A percentile compares a stretch with the other conserved stretches of the same genome.
Evolutionary conservation across 805 yeast species (phyloP).

Genomic region (Metschnikowia proteae): DNA sequence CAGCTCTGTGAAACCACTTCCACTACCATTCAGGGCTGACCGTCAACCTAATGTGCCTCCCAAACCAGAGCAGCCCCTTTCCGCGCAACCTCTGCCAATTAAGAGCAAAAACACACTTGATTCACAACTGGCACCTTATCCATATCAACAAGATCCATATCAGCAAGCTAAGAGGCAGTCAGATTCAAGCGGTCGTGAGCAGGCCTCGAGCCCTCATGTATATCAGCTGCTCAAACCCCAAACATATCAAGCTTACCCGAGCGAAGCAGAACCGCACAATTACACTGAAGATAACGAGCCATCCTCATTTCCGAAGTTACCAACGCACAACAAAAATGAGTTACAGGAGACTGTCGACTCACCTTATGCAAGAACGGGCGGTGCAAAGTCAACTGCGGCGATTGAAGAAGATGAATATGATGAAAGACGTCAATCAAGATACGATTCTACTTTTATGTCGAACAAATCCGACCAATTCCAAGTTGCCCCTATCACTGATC

Average conservation of each 20-base stretch:
- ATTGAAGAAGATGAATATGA: slow-evolving; percentile 4
- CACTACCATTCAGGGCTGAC: slow-evolving; percentile 19
- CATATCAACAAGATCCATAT: slow-evolving; percentile 2
- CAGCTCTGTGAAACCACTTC: slow-evolving; percentile 15
- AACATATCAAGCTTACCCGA: slow-evolving; percentile 1
- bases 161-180: slow-evolving; percentile 6
- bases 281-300: not conserved
- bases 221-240: slow-evolving; percentile 5
- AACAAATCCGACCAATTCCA: slow-evolving; percentile 19
- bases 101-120: not conserved
- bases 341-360: slow-evolving; percentile 12
- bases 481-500: not conserved
- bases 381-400: not conserved
- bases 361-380: slow-evolving; percentile 11
- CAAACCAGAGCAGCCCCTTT: slow-evolving; percentile 1
- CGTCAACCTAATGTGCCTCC: slow-evolving; percentile 6
- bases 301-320: slow-evolving; percentile 6
- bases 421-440: slow-evolving; percentile 1
- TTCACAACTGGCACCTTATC: not conserved
- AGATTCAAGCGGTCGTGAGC: not conserved
- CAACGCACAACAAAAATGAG: slow-evolving; percentile 14
- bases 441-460: slow-evolving; percentile 24
- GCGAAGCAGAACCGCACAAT: not conserved
- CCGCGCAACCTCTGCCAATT: slow-evolving; percentile 7
- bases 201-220: not conserved